Percentiles rank a stretch among this genome's conserved stretches.
Conservation (phyloP, 2,329 filamentous ascomycete genomes). For the Pseudocercospora macadamiae region DNA sequence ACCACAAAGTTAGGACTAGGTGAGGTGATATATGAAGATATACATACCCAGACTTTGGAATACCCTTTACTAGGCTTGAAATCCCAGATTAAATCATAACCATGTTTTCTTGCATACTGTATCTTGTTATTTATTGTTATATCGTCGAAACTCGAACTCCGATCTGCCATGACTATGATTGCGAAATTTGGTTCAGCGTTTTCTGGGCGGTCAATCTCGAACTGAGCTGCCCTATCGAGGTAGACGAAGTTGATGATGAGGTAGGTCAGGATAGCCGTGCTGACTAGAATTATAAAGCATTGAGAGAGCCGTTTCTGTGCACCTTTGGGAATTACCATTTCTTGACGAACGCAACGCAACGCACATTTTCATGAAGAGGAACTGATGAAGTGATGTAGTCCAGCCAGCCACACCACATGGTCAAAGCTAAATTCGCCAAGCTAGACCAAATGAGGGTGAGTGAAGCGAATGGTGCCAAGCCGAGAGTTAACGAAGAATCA, state of each 20-base stretch:
- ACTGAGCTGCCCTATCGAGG: too few species aligned
- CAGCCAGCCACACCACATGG: background rate
- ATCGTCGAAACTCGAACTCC: slow-evolving; percentile 17
- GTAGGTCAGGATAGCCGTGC: background rate
- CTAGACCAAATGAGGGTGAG: background rate
- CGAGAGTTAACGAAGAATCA: too few species aligned
- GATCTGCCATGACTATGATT: slow-evolving; percentile 18
- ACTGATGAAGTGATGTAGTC: background rate
- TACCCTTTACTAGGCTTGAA: slow-evolving; percentile 41
- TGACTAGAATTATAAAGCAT: background rate
- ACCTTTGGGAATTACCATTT: too few species aligned
- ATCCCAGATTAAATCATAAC: slow-evolving; percentile 45
- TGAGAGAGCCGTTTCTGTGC: too few species aligned
- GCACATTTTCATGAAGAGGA: background rate
- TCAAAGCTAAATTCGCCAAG: background rate
- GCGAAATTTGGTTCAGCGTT: slow-evolving; percentile 11
- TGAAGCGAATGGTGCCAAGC: background rate
- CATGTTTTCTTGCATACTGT: slow-evolving; percentile 43
- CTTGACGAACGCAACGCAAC: too few species aligned
- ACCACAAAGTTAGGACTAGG: background rate
- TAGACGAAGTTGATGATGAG: background rate
- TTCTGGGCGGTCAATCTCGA: background rate
- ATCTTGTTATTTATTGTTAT: slow-evolving; percentile 20
- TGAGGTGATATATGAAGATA: background rate
- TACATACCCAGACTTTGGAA: slow-evolving; percentile 33